These are phyloP conservation scores for Laburnicola sp. DNA, from an alignment of 2,329 filamentous ascomycete genomes.

Conservation along the genomic window DNA sequence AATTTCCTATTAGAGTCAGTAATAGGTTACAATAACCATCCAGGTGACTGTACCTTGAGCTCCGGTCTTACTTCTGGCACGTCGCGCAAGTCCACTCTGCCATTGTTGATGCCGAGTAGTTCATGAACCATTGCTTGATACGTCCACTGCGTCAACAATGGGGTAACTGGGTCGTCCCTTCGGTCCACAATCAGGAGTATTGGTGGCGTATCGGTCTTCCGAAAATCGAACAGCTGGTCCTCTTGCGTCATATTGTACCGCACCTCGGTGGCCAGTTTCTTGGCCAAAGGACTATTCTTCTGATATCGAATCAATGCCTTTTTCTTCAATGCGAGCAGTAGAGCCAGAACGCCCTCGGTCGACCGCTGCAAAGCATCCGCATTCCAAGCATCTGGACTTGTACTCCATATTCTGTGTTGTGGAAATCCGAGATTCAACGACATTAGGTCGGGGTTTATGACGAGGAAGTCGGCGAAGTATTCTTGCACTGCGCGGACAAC, in stretches of 20 bases:
- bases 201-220: conserved; percentile 90
- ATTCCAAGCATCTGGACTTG: conserved; percentile 85
- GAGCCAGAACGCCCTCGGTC: conserved; percentile 82
- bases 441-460: conserved; percentile 93
- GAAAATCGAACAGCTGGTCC: conserved; percentile 94
- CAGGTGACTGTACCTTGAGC: conserved; percentile 57
- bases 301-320: conserved; percentile 92
- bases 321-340: conserved; percentile 90
- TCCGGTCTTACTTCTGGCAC: conserved; percentile 84
- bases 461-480: conserved; percentile 93
- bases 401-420: conserved; percentile 76
- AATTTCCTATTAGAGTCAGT: conserved; percentile 64
- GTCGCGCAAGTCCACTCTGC: conserved; percentile 84
- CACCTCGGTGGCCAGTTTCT: conserved; percentile 91
- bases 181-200: conserved; percentile 89
- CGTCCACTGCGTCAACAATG: conserved; percentile 94
- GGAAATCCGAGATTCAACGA: conserved; percentile 75
- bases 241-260: conserved; percentile 93
- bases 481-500: conserved; percentile 93
- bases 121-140: conserved; percentile 99
- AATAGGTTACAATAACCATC: background rate
- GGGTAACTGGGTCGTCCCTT: conserved; percentile 91
- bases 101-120: conserved; percentile 88
- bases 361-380: conserved; percentile 82
- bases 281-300: conserved; percentile 84